Conservation (phyloP, 2,329 filamentous ascomycete species). For the Corynespora cassiicola region DNA sequence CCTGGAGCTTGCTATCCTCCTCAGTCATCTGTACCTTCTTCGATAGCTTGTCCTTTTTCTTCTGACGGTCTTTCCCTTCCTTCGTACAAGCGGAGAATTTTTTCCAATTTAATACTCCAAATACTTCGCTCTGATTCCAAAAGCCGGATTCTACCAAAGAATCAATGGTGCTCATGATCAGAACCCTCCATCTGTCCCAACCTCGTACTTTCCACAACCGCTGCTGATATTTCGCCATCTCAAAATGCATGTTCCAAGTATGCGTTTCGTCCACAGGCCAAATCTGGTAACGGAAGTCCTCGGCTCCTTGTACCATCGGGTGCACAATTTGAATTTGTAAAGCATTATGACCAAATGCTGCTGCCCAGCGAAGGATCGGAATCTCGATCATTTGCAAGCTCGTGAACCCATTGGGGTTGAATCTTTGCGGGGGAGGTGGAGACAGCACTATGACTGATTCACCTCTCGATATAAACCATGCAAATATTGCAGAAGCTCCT, state of each 20-base stretch:
- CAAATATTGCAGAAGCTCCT: constrained; percentile 31
- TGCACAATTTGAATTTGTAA: constrained; percentile 31
- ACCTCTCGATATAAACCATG: constrained; percentile 25
- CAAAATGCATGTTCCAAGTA: constrained; percentile 13
- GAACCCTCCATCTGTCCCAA: no score
- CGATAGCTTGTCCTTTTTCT: no score
- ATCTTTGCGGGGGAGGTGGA: constrained; percentile 31
- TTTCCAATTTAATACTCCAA: no score
- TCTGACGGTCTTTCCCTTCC: no score
- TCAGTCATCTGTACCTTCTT: no score
- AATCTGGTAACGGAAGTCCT: constrained; percentile 30
- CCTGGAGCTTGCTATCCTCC: no score
- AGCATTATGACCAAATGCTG: constrained; percentile 11
- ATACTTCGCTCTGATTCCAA: no score
- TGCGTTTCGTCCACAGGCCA: constrained; percentile 26
- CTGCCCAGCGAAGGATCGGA: constrained; percentile 28
- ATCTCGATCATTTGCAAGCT: constrained; percentile 35
- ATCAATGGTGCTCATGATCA: no score
- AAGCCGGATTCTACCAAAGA: no score
- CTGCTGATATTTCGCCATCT: no score
- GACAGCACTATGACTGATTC: constrained; percentile 27
- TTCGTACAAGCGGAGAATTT: no score
- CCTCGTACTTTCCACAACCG: no score
- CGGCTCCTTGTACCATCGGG: constrained; percentile 26
- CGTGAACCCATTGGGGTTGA: constrained; percentile 25